phyloP scores from a whole-genome alignment of 2,329 filamentous ascomycete genomes.

The Beauveria sp. region DNA sequence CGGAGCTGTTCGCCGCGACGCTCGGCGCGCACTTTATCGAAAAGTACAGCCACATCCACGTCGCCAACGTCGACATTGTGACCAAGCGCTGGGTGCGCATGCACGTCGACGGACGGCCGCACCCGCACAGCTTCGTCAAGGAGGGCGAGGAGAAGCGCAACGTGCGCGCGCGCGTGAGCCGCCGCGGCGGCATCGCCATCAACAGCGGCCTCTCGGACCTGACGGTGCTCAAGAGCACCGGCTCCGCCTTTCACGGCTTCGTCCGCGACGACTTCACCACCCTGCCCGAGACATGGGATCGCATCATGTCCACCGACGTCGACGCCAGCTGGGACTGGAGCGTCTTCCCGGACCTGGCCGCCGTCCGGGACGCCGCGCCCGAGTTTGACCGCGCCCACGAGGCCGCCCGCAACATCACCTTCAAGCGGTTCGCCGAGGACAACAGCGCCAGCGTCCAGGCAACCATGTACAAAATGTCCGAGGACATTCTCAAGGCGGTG shows the following conservation, averaged over 20 bases:
- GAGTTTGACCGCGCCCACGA: conserved; percentile 76
- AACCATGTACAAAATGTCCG: conserved; percentile 99
- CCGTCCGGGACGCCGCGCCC: conserved; percentile 55
- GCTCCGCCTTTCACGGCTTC: conserved; percentile 92
- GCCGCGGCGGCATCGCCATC: conserved; percentile 64
- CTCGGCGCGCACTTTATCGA: conserved; percentile 84
- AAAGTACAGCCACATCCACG: conserved; percentile 80
- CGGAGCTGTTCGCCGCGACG: conserved; percentile 82
- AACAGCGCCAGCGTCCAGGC: conserved; percentile 88
- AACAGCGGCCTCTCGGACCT: conserved; percentile 73
- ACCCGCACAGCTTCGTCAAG: conserved; percentile 90
- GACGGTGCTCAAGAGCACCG: conserved; percentile 91
- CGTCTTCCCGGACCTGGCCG: conserved; percentile 55
- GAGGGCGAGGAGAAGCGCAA: conserved; percentile 84
- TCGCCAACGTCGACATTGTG: conserved; percentile 71
- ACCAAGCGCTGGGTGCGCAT: conserved; percentile 92
- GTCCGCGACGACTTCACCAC: conserved; percentile 90
- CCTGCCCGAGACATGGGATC: conserved; percentile 84
- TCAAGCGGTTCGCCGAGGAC: conserved; percentile 85
- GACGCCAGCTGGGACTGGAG: conserved; percentile 84
- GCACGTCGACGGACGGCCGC: conserved; percentile 75
- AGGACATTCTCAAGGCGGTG: conserved; percentile 70
- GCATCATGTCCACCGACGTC: conserved; percentile 90
- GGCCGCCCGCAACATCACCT: conserved; percentile 73
- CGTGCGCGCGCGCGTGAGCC: conserved; percentile 64